Base-by-base conservation (phyloP, 2,329 filamentous ascomycete genomes). In the Phialophora macrospora region DNA sequence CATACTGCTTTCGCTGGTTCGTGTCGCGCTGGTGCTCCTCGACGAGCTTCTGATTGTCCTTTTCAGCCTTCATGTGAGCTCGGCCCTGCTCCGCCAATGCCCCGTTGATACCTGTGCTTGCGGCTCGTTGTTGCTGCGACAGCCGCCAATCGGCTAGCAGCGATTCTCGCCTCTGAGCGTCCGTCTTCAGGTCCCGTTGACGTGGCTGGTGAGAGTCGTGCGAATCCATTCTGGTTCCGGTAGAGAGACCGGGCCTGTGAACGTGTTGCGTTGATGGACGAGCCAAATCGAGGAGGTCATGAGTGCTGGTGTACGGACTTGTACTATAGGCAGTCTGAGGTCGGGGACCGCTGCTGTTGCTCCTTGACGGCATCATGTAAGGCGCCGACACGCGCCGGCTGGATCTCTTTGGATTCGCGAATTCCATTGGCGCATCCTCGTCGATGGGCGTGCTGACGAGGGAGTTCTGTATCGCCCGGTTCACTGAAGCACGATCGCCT, bases 91-190 rank as follows among this genome's bases (percentile, higher is more conserved):
- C 77, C n/a, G 77, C 77, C 20, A 74, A 73, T 6, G 74, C 66
- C 2, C 74, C 71, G 12, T 76, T 71, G 14, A 73, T 48, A 6
- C 62, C 55, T 9, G 44, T 64, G 54, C 61, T 72, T 52, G 74
- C 70, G 9, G 82, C 80, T n/a, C 90, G 78, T 52, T 91, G 88
- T 12, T 87, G 82, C 22, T 86, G 84, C 1, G 85, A 88, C 69
- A 86, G 84, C 57, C 90, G 84, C 83, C 91, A 93, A 60, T 80
- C 85, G 24, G 88, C 86, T 32, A 93, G 82, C 65, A 86, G 84
- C 0, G 84, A 81, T 63, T 89, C 84, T 63, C 65, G 46, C 67
- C 70, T 9, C 56, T 63, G 32, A 1, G 58, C 48, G 7, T 70
- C 66, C 32, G 49, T 67, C 22, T 60, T 54, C 20, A 44, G 28